phyloP scores from a whole-genome alignment of 164 flowering plant genomes.

The Dillenia turbinata region DNA sequence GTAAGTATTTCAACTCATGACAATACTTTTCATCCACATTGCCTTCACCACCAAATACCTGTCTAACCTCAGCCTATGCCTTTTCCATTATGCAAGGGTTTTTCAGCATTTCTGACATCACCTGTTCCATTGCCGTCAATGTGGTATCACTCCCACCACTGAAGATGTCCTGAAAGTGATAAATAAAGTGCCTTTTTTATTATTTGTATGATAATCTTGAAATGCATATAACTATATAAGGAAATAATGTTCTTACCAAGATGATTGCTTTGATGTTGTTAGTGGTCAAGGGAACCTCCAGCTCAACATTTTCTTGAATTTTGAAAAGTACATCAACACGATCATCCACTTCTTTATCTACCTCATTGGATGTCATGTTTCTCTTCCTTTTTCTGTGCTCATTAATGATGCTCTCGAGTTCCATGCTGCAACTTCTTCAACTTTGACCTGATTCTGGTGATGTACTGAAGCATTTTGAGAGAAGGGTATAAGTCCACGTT shows the following conservation, averaged over 20 bases:
- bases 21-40: constrained; percentile 4
- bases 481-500: constrained; percentile 28
- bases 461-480: not conserved
- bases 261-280: constrained; percentile 29
- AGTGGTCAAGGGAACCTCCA: constrained; percentile 11
- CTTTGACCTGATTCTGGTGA: constrained; percentile 14
- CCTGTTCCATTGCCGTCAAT: constrained; percentile 13
- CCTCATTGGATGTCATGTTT: not conserved
- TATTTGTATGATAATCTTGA: constrained; percentile 1
- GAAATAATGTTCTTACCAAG: constrained; percentile 10
- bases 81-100: constrained; percentile 9
- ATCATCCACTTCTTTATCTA: constrained; percentile 14
- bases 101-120: constrained; percentile 16
- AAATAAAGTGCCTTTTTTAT: not conserved
- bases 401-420: constrained; percentile 13
- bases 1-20: constrained; percentile 9
- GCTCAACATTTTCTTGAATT: constrained; percentile 6
- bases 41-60: not conserved
- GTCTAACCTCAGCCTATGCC: constrained; percentile 15
- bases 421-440: constrained; percentile 11
- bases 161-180: no score
- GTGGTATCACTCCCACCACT: constrained; percentile 15
- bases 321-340: constrained; percentile 26
- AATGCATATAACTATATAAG: not conserved
- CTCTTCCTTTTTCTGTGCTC: constrained; percentile 10